Evolutionary conservation across 495 filamentous ascomycete species (phyloP).

Genomic region (Penicillium coffeae): DNA sequence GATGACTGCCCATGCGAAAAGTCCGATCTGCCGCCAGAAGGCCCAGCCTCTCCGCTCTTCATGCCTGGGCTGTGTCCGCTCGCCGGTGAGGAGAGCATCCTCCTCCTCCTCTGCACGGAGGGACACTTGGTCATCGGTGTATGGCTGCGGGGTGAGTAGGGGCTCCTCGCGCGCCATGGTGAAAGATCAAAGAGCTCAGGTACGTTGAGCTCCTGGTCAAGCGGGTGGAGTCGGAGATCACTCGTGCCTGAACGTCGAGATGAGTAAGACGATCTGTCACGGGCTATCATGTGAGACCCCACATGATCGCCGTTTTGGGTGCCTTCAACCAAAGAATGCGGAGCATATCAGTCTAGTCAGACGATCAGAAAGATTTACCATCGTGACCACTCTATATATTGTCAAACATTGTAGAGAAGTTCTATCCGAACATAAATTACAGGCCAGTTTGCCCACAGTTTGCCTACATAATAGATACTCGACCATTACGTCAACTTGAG

Average conservation of each 20-base stretch:
- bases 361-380: neutral
- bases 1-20: constrained; percentile 85
- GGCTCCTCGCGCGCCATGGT: constrained; percentile 46
- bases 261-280: neutral
- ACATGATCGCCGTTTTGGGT: neutral
- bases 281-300: neutral
- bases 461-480: too few species aligned
- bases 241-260: neutral
- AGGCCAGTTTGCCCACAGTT: too few species aligned
- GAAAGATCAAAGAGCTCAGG: constrained; percentile 6
- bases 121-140: constrained; percentile 41
- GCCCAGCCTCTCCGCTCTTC: constrained; percentile 37
- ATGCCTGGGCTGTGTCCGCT: constrained; percentile 32
- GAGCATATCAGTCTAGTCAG: neutral
- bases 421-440: too few species aligned
- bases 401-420: too few species aligned
- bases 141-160: constrained; percentile 39
- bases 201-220: neutral
- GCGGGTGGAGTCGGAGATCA: neutral
- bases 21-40: constrained; percentile 64
- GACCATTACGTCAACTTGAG: too few species aligned
- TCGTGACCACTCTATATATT: too few species aligned
- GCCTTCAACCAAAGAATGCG: neutral
- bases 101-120: constrained; percentile 55
- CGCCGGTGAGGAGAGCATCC: constrained; percentile 61